Base-by-base conservation (phyloP, 495 filamentous ascomycete species). In the Lichina pygmaea region DNA sequence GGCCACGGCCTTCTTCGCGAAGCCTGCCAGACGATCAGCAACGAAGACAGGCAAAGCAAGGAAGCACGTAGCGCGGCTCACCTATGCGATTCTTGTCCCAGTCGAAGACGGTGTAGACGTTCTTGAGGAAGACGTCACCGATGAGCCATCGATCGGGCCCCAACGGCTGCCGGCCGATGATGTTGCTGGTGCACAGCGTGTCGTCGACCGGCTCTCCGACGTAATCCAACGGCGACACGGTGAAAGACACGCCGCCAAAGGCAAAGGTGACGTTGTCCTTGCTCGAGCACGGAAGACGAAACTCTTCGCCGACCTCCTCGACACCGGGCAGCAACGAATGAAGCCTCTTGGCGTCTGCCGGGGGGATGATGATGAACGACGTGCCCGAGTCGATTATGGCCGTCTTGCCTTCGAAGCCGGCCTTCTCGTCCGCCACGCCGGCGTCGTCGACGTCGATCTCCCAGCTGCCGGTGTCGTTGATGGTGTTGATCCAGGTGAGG, bases 41-140 rank as follows among this genome's bases (percentile, higher is more conserved):
- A 11, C 24, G 33, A 16, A 8, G 11, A 13, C 11, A 6, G 11
- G 34, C 13, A 11, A 24, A 8, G 8, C 12, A 38, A 8, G 16
- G 2, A 24, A 24, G 24, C 24, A 24, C 24, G 24, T 24, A 4
- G 32, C 33, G 41, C 6, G 12, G 58, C 62, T 54, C 53, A 64
- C 68, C 72, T 49, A 77, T 63, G 45, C 62, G 66, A 34, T 49
- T 60, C 46, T 68, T 52, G 32, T 71, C 81, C 36, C 67, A 70
- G 55, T 92, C 83, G 52, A 91, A 91, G 16, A 89, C 75, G 17
- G 70, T 61, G 59, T 89, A 89, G n/a, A 91, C 81, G 50, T 91
- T 89, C 61, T 91, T 92, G 47, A 92, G 57, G 51, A 91, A 91
- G 6, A 77, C 68, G 51, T 86, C 83, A 6, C 83, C 83, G 1